Conservation (phyloP, 768 basidiomycete genomes). For the Trametes gibbosa region DNA sequence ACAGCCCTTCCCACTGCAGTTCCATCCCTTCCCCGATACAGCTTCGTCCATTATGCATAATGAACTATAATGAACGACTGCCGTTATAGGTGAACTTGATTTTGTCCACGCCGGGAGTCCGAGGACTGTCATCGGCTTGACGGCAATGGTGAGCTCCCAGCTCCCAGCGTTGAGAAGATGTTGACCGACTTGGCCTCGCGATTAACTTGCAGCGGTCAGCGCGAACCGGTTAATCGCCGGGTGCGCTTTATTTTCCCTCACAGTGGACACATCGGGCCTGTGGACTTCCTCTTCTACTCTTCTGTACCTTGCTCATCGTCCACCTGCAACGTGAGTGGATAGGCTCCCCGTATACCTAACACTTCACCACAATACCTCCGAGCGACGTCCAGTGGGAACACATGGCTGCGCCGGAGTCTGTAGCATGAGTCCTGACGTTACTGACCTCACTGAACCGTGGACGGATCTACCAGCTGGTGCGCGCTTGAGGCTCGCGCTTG, state of each 20-base stretch:
- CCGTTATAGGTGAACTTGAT: background rate
- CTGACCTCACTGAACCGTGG: background rate
- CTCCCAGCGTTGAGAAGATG: slow-evolving; percentile 13
- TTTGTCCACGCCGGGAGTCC: background rate
- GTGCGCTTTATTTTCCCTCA: background rate
- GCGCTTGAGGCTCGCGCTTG: slow-evolving; percentile 4
- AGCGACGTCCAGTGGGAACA: background rate
- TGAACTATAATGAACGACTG: slow-evolving; percentile 12
- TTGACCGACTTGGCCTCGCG: slow-evolving; percentile 5
- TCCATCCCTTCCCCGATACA: slow-evolving; percentile 6
- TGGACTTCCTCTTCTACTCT: background rate
- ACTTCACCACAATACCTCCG: background rate
- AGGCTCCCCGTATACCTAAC: background rate
- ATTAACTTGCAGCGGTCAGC: slow-evolving; percentile 3
- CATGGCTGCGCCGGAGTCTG: background rate
- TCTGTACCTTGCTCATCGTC: slow-evolving; percentile 18
- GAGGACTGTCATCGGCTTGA: slow-evolving; percentile 7
- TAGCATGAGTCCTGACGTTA: background rate
- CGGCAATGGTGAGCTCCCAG: slow-evolving; percentile 10
- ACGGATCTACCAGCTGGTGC: slow-evolving; percentile 9
- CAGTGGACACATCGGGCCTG: slow-evolving; percentile 1
- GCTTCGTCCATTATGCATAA: slow-evolving; percentile 17
- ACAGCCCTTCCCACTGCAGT: slow-evolving; percentile 1
- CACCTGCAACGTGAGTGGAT: background rate
- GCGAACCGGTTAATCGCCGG: slow-evolving; percentile 17